A percentile compares a stretch with the other conserved stretches of the same genome.
Conservation (phyloP, 768 basidiomycete genomes). For the Leccinum subgranulosum region DNA sequence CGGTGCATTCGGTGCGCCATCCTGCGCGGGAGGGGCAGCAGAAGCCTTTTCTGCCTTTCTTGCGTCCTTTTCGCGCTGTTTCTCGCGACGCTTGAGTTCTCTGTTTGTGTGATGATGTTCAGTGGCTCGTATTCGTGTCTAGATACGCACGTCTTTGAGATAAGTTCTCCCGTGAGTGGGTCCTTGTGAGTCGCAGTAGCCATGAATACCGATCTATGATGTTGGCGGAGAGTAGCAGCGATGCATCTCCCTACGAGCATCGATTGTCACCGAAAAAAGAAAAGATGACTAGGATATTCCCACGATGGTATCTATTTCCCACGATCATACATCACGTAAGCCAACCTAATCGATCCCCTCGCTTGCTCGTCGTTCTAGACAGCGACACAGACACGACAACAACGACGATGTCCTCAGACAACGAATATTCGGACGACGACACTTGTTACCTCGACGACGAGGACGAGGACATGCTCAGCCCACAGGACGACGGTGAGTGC, state of each 20-base stretch:
- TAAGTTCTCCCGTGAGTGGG: conserved; percentile 91
- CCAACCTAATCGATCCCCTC: conserved; percentile 27
- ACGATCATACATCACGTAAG: conserved; percentile 22
- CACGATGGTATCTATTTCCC: neutral
- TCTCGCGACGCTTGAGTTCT: conserved; percentile 91
- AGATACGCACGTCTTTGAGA: conserved; percentile 84
- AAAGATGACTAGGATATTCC: conserved; percentile 4
- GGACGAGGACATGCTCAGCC: conserved; percentile 62
- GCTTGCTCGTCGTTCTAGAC: conserved; percentile 17
- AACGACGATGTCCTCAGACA: conserved; percentile 56
- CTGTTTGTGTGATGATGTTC: conserved; percentile 44
- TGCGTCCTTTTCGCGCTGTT: conserved; percentile 68
- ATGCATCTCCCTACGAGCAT: conserved; percentile 27
- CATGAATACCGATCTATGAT: conserved; percentile 27
- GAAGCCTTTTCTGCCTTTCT: conserved; percentile 77
- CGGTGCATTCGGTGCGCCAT: conserved; percentile 37
- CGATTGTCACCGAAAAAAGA: conserved; percentile 13
- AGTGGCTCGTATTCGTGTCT: conserved; percentile 6
- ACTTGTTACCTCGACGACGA: conserved; percentile 66
- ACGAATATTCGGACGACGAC: conserved; percentile 69
- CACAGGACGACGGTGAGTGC: conserved; percentile 53
- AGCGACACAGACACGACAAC: conserved; percentile 7
- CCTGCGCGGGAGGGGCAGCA: conserved; percentile 38
- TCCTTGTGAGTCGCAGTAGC: conserved; percentile 54
- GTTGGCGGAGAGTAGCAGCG: conserved; percentile 6